Evolutionary conservation across 306 rosid genomes (phyloP).

Genomic region (Vachellia collinsii): DNA sequence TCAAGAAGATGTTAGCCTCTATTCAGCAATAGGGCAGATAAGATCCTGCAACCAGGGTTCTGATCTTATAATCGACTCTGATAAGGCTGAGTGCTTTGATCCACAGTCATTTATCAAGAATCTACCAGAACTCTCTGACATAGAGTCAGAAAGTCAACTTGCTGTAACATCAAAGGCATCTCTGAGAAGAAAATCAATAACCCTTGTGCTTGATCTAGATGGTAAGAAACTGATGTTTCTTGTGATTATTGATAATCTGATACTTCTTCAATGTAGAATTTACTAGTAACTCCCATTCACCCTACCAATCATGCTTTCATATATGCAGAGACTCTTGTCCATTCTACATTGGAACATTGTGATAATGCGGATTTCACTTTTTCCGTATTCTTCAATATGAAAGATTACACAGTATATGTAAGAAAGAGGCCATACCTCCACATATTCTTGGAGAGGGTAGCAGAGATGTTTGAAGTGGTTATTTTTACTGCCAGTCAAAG

Average conservation of each 20-base stretch:
- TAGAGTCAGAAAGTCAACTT: slow-evolving; percentile 64
- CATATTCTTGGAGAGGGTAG: slow-evolving; percentile 83
- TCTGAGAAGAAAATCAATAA: slow-evolving; percentile 65
- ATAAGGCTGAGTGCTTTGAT: slow-evolving; percentile 82
- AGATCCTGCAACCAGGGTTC: slow-evolving; percentile 69
- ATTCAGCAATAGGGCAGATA: slow-evolving; percentile 74
- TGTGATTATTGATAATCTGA: neutral
- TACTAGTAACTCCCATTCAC: slow-evolving; percentile 33
- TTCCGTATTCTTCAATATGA: slow-evolving; percentile 80
- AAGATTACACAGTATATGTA: slow-evolving; percentile 88
- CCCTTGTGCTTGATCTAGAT: slow-evolving; percentile 95
- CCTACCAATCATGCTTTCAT: slow-evolving; percentile 28
- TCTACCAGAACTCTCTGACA: slow-evolving; percentile 84
- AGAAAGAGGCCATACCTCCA: slow-evolving; percentile 87
- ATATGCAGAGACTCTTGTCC: slow-evolving; percentile 94
- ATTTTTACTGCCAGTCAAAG: slow-evolving; percentile 99
- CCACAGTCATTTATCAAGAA: slow-evolving; percentile 84
- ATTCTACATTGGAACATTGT: slow-evolving; percentile 80
- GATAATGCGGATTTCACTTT: slow-evolving; percentile 90
- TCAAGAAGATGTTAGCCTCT: slow-evolving; percentile 63
- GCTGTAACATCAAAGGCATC: slow-evolving; percentile 56
- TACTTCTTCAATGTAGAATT: slow-evolving; percentile 13
- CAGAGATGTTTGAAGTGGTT: slow-evolving; percentile 92
- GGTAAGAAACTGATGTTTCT: slow-evolving; percentile 62
- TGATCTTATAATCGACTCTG: slow-evolving; percentile 57